Conservation (phyloP, 768 basidiomycete genomes). For the Albatrellus ellisii region DNA sequence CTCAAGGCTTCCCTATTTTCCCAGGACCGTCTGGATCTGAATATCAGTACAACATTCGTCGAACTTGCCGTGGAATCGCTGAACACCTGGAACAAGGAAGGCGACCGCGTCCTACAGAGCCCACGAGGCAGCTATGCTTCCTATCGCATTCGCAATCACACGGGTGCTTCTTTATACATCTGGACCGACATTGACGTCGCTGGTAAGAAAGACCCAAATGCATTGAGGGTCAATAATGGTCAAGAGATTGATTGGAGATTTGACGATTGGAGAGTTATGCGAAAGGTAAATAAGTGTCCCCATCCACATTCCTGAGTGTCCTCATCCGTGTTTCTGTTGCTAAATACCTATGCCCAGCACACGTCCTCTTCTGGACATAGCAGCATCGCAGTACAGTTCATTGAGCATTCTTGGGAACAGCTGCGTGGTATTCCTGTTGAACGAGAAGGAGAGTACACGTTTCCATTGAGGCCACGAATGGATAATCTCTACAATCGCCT, state of each 20-base stretch:
- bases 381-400: constrained; percentile 72
- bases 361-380: constrained; percentile 50
- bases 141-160: constrained; percentile 84
- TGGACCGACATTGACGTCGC: constrained; percentile 69
- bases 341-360: constrained; percentile 21
- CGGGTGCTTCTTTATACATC: constrained; percentile 72
- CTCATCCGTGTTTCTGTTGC: background rate
- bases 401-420: constrained; percentile 82
- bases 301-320: background rate
- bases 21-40: constrained; percentile 77
- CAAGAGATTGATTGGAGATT: constrained; percentile 89
- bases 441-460: constrained; percentile 83
- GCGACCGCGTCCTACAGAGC: constrained; percentile 56
- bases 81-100: constrained; percentile 65
- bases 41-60: constrained; percentile 81
- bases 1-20: constrained; percentile 54
- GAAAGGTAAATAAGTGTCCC: constrained; percentile 67
- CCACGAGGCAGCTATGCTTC: constrained; percentile 85
- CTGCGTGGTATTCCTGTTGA: constrained; percentile 84
- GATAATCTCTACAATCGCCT: constrained; percentile 69
- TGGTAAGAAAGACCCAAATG: constrained; percentile 32
- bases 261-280: constrained; percentile 88
- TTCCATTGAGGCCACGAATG: constrained; percentile 68
- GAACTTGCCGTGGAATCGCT: constrained; percentile 69
- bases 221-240: constrained; percentile 56